Percentiles rank a stretch among this genome's conserved stretches.
phyloP scores from a whole-genome alignment of 352 stramenopile genomes.

The Phytopythium chamaehyphon region DNA sequence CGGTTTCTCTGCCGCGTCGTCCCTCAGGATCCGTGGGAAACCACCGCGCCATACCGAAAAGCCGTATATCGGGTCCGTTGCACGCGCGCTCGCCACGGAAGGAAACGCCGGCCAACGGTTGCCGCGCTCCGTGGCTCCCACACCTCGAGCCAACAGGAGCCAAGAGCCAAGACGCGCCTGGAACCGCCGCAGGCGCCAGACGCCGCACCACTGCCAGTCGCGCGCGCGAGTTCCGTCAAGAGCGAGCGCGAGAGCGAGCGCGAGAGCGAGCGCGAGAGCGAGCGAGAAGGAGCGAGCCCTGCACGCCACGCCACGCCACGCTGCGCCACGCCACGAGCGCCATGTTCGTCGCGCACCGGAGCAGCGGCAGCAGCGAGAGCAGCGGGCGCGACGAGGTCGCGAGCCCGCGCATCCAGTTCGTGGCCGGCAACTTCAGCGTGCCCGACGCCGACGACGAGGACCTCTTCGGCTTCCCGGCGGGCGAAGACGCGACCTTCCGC shows the following conservation, averaged over 20 bases:
- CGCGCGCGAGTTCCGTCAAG: not conserved
- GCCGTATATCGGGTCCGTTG: too few species aligned
- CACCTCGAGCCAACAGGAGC: too few species aligned
- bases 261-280: not conserved
- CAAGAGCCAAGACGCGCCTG: too few species aligned
- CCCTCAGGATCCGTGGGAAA: not conserved
- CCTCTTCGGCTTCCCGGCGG: constrained; percentile 32
- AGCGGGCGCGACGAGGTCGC: constrained; percentile 2
- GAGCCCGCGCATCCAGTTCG: constrained; percentile 25
- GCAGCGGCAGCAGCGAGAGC: constrained; percentile 3
- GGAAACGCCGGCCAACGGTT: not conserved
- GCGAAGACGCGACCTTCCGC: constrained; percentile 36
- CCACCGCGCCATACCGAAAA: not conserved
- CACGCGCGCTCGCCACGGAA: too few species aligned
- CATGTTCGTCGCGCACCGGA: constrained; percentile 23
- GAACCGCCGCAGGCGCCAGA: too few species aligned
- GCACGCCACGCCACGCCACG: not conserved
- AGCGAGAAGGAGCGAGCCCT: too few species aligned
- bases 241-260: not conserved
- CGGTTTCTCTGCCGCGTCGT: constrained; percentile 4
- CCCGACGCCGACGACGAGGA: constrained; percentile 58
- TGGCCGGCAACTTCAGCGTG: constrained; percentile 34
- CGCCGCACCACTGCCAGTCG: too few species aligned
- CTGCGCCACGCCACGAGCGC: not conserved
- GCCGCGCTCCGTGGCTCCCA: too few species aligned